A percentile compares a stretch with the other conserved stretches of the same genome.
phyloP scores from a whole-genome alignment of 768 basidiomycete genomes.

The Suillus brevipes region DNA sequence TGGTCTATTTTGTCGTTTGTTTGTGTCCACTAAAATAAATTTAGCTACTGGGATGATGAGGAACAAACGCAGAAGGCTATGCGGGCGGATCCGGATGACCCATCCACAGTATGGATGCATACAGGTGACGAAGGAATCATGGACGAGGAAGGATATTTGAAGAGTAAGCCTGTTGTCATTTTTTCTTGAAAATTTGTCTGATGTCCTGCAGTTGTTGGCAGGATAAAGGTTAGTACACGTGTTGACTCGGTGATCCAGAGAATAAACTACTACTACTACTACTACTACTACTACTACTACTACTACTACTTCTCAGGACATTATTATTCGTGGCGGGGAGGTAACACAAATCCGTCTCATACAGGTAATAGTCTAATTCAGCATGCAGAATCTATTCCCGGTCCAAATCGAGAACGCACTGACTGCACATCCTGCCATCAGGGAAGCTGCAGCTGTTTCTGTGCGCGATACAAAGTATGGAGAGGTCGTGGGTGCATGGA shows the following conservation, averaged over 20 bases:
- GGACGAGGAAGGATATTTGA: slow-evolving; percentile 79
- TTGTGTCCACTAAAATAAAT: background rate
- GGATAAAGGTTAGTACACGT: slow-evolving; percentile 60
- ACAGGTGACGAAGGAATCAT: slow-evolving; percentile 82
- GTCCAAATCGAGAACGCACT: slow-evolving; percentile 82
- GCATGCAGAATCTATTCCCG: slow-evolving; percentile 72
- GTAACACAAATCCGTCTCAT: slow-evolving; percentile 33
- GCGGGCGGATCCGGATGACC: slow-evolving; percentile 48
- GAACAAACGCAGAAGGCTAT: slow-evolving; percentile 64
- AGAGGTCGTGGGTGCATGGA: slow-evolving; percentile 82
- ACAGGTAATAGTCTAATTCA: background rate
- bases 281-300: too few relatives aligned
- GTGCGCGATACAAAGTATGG: slow-evolving; percentile 70
- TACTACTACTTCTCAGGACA: slow-evolving; percentile 58
- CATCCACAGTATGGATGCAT: slow-evolving; percentile 74
- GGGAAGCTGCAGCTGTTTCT: slow-evolving; percentile 72
- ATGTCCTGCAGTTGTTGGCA: slow-evolving; percentile 60
- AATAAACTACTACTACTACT: too few relatives aligned
- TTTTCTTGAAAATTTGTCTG: slow-evolving; percentile 2
- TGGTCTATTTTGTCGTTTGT: background rate
- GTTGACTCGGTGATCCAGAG: background rate
- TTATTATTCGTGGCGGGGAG: slow-evolving; percentile 87
- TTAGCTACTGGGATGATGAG: slow-evolving; percentile 71
- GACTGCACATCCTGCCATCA: slow-evolving; percentile 52
- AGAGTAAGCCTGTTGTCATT: slow-evolving; percentile 45